Base-by-base conservation (phyloP, 805 yeast genomes). In the Starmerella potacharoeniae region DNA sequence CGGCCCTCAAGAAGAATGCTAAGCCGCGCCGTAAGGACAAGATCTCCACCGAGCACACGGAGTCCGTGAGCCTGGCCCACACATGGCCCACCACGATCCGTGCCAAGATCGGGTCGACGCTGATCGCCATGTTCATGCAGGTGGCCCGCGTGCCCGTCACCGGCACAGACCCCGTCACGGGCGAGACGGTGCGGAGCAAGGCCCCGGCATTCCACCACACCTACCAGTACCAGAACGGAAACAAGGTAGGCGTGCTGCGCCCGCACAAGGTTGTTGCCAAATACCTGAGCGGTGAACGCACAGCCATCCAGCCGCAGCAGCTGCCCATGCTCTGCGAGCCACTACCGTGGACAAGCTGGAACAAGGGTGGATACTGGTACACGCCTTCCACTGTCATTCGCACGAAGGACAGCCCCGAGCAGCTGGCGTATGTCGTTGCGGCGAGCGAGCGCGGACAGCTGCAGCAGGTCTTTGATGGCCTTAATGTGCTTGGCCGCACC, bases 311-410 rank as follows among this genome's bases (percentile, higher is more conserved):
- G 63, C 96, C 97, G 0, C 97, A 91, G 68, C 75, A 79, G 58
- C 74, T 93, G 52, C 98, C 98, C 8, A 93, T 93, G 98, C 74
- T 93, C 49, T 84, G 86, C 8, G 79, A 81, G 58, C 98, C 98
- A n/a, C 74, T 81, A 54, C 87, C 88, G 5, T 93, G 98, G 98
- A 77, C 81, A 0, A 71, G 80, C 10, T 82, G 83, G 78, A 81
- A 83, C 64, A 78, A 78, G 54, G 98, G 98, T 61, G 98, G 97
- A 0, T 90, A 87, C 64, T 73, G 78, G 56, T 82, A 81, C 64
- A 75, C 84, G 13, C 80, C 78, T 58, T 75, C 80, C 16, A 70
- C 76, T 4, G 71, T 93, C 41, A 79, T 93, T 62, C 78, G 97
- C 66, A 78, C 87, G 14, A 85, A 79, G 63, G 90, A 86, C 63